Evolutionary conservation across 768 basidiomycete species (phyloP), one percentile per base, ranked within the genome.

Genomic region (Lentinula edodes): DNA sequence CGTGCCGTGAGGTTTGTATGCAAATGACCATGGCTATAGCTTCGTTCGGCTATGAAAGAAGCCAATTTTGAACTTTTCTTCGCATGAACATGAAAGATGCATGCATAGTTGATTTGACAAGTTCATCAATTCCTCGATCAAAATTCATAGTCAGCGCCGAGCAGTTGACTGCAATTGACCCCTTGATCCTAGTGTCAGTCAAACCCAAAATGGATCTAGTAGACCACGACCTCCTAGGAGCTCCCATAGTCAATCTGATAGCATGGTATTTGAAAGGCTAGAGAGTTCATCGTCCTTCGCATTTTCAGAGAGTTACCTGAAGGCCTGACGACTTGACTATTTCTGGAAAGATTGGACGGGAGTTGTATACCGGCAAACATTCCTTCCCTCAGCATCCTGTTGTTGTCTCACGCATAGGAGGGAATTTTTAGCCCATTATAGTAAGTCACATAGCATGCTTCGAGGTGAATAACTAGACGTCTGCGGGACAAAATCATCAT

Each of bases 11-110:
- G 18, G 20, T 2, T 15, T 32, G 9, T 43, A 43, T 58, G 16
- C 3, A 46, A n/a, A 45, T 6, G 38, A 13, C 9, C 38, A 38
- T 41, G 35, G 53, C 18, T 41, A 38, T 38, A 20, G 15, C 35
- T 54, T 41, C 53, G 16, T 41, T 52, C n/a, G 41, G 16, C 20
- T 58, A 43, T 43, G n/a, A 23, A 45, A 45, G 20, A 20, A 59
- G n/a, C 58, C 46, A 35, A 48, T 48, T 34, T 59, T 59, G 58
- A 46, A 20, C 32, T 59, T 59, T 59, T 59, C 28, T 59, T 59
- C 58, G 9, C 58, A 59, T 13, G 43, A 38, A 38, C 32, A 46
- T 45, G 54, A 28, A 56, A 38, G n/a, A 39, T 39, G 54, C 13
- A 41, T 28, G 5, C 20, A 12, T 43, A 42, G 42, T 38, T 38